These are phyloP conservation scores for Cryptosporidium andersoni DNA, from an alignment of 169 alveolate species.

Conservation along the genomic window DNA sequence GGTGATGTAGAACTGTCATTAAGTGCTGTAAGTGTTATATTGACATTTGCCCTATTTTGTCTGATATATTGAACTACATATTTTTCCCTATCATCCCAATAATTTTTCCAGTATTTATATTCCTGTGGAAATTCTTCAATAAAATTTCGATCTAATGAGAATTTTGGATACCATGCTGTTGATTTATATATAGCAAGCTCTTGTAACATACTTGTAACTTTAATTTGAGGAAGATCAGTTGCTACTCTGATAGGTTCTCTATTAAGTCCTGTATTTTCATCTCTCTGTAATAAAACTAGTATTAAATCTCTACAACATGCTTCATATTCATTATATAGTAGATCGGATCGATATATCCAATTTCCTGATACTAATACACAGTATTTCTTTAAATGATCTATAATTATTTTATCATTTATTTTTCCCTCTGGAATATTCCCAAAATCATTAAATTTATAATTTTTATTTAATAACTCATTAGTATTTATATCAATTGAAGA, in stretches of 20 bases:
- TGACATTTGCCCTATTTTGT: constrained; percentile 49
- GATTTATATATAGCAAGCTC: constrained; percentile 52
- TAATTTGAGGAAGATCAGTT: constrained; percentile 70
- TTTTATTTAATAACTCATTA: neutral
- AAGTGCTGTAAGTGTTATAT: constrained; percentile 27
- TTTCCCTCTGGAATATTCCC: constrained; percentile 3
- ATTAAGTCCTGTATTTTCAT: constrained; percentile 62
- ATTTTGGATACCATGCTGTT: constrained; percentile 71
- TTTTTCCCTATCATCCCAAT: constrained; percentile 68
- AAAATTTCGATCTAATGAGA: constrained; percentile 25
- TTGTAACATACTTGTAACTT: constrained; percentile 41
- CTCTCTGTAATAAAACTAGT: constrained; percentile 63
- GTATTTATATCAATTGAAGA: neutral
- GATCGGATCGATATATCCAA: constrained; percentile 57
- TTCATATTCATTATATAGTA: constrained; percentile 56
- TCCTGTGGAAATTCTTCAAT: constrained; percentile 56
- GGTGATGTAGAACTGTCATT: constrained; percentile 29
- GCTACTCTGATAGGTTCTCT: constrained; percentile 70
- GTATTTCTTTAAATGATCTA: constrained; percentile 6
- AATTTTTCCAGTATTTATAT: constrained; percentile 49
- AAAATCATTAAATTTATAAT: neutral
- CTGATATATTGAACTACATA: constrained; percentile 55
- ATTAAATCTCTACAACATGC: constrained; percentile 68
- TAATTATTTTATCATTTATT: constrained; percentile 12
- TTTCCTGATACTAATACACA: constrained; percentile 68